Conservation (phyloP, 768 basidiomycete species). For the Calocera viscosa region DNA sequence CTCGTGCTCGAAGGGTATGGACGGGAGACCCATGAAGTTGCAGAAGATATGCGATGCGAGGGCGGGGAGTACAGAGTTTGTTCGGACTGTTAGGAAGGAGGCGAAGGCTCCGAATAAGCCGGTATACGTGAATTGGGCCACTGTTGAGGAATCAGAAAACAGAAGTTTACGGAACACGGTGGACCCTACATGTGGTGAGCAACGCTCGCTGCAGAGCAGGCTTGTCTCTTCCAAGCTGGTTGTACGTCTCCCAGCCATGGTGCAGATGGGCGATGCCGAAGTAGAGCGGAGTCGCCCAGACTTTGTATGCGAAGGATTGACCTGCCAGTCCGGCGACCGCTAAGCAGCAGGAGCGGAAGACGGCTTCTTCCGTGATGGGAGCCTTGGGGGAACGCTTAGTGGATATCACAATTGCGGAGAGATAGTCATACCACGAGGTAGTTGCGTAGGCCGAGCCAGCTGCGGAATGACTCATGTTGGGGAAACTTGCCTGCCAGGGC, state of each 20-base stretch:
- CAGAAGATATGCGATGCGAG: slow-evolving; percentile 79
- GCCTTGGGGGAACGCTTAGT: slow-evolving; percentile 37
- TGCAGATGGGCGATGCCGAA: slow-evolving; percentile 91
- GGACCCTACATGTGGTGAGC: slow-evolving; percentile 39
- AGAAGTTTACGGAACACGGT: not conserved
- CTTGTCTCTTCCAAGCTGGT: slow-evolving; percentile 53
- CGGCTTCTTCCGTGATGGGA: slow-evolving; percentile 84
- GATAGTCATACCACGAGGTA: slow-evolving; percentile 35
- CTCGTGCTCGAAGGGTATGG: slow-evolving; percentile 43
- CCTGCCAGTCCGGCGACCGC: slow-evolving; percentile 58
- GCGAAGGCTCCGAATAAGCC: slow-evolving; percentile 85
- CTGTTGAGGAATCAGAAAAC: slow-evolving; percentile 33
- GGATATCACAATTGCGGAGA: not conserved
- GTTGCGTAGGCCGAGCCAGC: slow-evolving; percentile 57
- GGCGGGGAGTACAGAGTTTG: slow-evolving; percentile 62
- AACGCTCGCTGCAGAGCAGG: slow-evolving; percentile 54
- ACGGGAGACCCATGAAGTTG: slow-evolving; percentile 87
- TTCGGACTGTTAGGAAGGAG: slow-evolving; percentile 74
- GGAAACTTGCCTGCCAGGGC: slow-evolving; percentile 34
- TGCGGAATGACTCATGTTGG: slow-evolving; percentile 35
- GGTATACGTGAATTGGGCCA: slow-evolving; percentile 81
- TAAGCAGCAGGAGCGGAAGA: slow-evolving; percentile 77
- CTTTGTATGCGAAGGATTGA: slow-evolving; percentile 42
- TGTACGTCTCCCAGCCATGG: slow-evolving; percentile 79
- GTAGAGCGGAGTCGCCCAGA: slow-evolving; percentile 69